These are phyloP conservation scores for Gastroboletus turbinatus DNA, from an alignment of 1,284 basidiomycete genomes.

Conservation along the genomic window DNA sequence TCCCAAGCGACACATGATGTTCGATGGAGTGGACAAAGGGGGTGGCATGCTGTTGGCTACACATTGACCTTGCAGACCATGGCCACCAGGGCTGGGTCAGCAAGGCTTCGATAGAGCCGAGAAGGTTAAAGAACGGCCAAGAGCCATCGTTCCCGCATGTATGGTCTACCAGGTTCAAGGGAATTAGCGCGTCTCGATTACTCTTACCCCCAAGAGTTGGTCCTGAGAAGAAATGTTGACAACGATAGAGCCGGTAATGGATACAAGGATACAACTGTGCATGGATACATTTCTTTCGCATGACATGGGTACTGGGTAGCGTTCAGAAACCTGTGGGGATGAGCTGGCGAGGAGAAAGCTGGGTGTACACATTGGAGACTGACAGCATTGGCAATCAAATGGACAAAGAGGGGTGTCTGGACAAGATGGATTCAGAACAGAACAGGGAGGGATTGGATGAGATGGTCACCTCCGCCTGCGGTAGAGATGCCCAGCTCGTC, in stretches of 20 bases:
- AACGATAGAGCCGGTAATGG: background rate
- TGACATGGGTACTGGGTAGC: background rate
- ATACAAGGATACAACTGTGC: constrained; percentile 1
- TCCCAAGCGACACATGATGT: constrained; percentile 26
- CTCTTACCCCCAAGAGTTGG: background rate
- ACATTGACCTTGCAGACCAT: constrained; percentile 60
- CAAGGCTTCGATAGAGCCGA: constrained; percentile 70
- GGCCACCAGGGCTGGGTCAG: constrained; percentile 36
- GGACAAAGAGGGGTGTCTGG: constrained; percentile 72
- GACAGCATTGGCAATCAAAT: constrained; percentile 85
- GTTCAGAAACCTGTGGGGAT: constrained; percentile 45
- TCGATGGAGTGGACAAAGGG: constrained; percentile 22
- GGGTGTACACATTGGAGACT: constrained; percentile 33
- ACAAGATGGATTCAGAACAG: constrained; percentile 23
- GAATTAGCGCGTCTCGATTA: background rate
- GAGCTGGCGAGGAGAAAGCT: background rate
- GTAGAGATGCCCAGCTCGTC: constrained; percentile 77
- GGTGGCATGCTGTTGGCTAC: constrained; percentile 53
- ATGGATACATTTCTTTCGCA: constrained; percentile 1
- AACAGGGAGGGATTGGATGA: constrained; percentile 7
- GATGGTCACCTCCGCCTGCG: constrained; percentile 69
- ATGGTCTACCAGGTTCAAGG: background rate
- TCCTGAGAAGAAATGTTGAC: background rate
- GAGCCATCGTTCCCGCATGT: background rate
- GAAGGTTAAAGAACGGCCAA: background rate